Base-by-base conservation (phyloP, 2,329 filamentous ascomycete genomes). In the Arthrobotrys megalospora region DNA sequence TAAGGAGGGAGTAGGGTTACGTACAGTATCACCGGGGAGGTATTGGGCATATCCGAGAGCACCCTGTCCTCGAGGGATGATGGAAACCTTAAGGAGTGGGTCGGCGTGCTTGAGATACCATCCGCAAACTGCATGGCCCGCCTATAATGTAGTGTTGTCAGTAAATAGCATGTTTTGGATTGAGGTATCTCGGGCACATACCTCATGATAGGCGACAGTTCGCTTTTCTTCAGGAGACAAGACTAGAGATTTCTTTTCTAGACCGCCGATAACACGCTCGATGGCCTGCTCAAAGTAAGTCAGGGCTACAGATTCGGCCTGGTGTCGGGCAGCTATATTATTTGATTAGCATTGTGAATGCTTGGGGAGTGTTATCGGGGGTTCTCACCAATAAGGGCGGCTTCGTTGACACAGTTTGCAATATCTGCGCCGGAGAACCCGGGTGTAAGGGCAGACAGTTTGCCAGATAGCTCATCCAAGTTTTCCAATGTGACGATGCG, bases 91-190 rank as follows among this genome's bases (percentile, higher is more conserved):
- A 76, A 99, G 91, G 3, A 99, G 90, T 16, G 96, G 96, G 83
- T 99, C 96, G n/a, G 96, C 96, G 84, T 92, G 94, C 85, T 93
- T 90, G 86, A 99, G 93, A 87, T 92, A 99, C 96, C 96, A 99
- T 75, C 96, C 96, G 84, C 96, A 99, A 84, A 99, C 97, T 80
- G 96, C 96, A 85, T 99, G 96, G 75, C 96, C 96, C 38, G 96
- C 96, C 87, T 79, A 34, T 64, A 45, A 36, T 7, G 53, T 32
- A 38, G 6, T 4, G 34, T 19, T 6, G 14, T 72, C 69, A 63
- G 43, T 3, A 43, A n/a, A n/a, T 52, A 7, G 14, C 3, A 10
- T 53, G 28, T 14, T 14, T 32, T 16, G n/a, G 28, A 34, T 21
- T 53, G 24, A 14, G 16, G 21, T 41, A 16, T 16, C n/a, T 14